Evolutionary conservation across 2,329 filamentous ascomycete genomes (phyloP).

Genomic region (Trichoderma sp.): DNA sequence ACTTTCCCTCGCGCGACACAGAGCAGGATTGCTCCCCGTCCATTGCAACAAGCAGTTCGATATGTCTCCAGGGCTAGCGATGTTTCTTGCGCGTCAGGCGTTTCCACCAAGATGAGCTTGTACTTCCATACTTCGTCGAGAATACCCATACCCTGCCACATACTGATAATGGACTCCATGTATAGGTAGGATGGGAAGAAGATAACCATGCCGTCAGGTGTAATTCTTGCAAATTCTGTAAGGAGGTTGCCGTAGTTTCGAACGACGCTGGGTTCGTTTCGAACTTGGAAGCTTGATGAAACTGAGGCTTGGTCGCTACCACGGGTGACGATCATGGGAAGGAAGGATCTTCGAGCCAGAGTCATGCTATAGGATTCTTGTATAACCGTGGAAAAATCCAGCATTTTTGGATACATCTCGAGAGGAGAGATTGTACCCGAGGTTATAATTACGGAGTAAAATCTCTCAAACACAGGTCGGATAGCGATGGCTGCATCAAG

Average conservation of each 20-base stretch:
- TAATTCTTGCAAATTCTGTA: conserved; percentile 93
- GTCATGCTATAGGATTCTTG: conserved; percentile 99
- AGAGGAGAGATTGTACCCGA: conserved; percentile 95
- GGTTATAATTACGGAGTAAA: conserved; percentile 97
- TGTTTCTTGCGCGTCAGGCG: conserved; percentile 94
- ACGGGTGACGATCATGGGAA: conserved; percentile 95
- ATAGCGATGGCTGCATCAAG: conserved; percentile 97
- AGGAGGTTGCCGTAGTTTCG: conserved; percentile 92
- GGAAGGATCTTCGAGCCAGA: conserved; percentile 85
- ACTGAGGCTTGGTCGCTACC: conserved; percentile 92
- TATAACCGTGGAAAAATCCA: conserved; percentile 86
- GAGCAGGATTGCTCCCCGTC: conserved; percentile 84
- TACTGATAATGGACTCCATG: conserved; percentile 98
- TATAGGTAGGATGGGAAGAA: conserved; percentile 99
- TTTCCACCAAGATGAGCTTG: conserved; percentile 96
- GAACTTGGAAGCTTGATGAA: conserved; percentile 89
- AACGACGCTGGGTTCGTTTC: conserved; percentile 94
- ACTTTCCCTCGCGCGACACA: conserved; percentile 97
- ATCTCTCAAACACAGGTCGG: conserved; percentile 94
- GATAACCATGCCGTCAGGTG: conserved; percentile 95
- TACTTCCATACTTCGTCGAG: conserved; percentile 98
- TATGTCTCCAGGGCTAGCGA: conserved; percentile 94
- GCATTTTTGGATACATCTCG: conserved; percentile 99
- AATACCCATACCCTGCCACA: conserved; percentile 99
- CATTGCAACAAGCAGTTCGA: conserved; percentile 95